Evolutionary conservation across 257 asterid species (phyloP).

Genomic region (Ajuga chamaepitys): DNA sequence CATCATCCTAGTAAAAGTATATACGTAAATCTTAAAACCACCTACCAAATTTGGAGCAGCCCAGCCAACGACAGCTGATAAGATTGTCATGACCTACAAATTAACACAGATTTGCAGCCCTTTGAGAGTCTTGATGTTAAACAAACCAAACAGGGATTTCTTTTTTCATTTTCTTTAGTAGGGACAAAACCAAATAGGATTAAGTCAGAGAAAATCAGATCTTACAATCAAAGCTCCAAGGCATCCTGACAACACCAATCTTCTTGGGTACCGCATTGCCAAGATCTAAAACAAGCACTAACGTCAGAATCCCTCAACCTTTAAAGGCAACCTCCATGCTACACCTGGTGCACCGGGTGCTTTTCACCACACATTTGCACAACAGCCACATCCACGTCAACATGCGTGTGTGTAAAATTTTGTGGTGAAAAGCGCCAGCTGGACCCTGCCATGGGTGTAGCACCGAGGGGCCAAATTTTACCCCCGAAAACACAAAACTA

Average conservation of each 20-base stretch:
- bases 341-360: no score
- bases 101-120: conserved; percentile 8
- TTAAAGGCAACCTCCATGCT: no score
- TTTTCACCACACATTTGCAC: no score
- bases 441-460: no score
- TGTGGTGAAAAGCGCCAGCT: no score
- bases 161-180: no score
- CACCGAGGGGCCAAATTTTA: neutral
- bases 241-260: conserved; percentile 86
- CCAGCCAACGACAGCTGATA: conserved; percentile 96
- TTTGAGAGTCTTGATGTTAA: neutral
- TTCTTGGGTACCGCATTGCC: conserved; percentile 98
- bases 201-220: conserved; percentile 3
- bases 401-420: no score
- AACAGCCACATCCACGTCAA: no score
- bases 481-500: neutral
- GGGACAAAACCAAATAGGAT: conserved; percentile 3
- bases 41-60: conserved; percentile 92
- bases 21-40: no score
- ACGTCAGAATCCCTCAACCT: conserved; percentile 7
- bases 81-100: conserved; percentile 83
- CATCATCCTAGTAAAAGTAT: neutral
- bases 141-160: neutral
- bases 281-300: conserved; percentile 47
- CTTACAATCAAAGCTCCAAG: conserved; percentile 92